Percentiles rank a stretch among this genome's conserved stretches.
Conservation (phyloP, 164 flowering plant genomes). For the Chimonanthus salicifolius region DNA sequence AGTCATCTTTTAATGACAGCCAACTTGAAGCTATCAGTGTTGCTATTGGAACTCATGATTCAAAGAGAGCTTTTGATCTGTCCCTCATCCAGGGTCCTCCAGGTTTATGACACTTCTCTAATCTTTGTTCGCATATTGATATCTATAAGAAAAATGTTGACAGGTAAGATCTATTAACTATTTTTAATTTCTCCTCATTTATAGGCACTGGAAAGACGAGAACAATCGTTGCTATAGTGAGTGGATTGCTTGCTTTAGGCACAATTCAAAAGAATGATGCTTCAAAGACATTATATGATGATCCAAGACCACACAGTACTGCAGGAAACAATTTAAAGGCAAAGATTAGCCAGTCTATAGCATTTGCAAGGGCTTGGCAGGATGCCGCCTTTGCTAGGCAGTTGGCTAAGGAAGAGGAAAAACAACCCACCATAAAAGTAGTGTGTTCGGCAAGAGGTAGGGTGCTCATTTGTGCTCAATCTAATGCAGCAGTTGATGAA, state of each 20-base stretch:
- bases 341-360: constrained; percentile 48
- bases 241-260: constrained; percentile 66
- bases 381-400: constrained; percentile 91
- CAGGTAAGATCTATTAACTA: not conserved
- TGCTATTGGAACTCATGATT: constrained; percentile 42
- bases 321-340: constrained; percentile 27
- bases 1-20: constrained; percentile 69
- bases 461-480: constrained; percentile 94
- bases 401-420: constrained; percentile 44
- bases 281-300: constrained; percentile 11
- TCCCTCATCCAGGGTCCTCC: constrained; percentile 99
- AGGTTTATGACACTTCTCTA: constrained; percentile 35
- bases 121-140: not conserved
- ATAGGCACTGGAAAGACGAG: constrained; percentile 97
- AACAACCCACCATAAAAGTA: constrained; percentile 18
- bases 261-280: constrained; percentile 20
- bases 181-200: constrained; percentile 11
- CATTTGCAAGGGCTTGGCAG: constrained; percentile 93
- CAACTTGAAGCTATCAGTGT: constrained; percentile 77
- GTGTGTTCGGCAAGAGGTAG: constrained; percentile 48
- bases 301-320: constrained; percentile 18
- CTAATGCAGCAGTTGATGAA: constrained; percentile 99
- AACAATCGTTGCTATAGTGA: constrained; percentile 84
- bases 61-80: constrained; percentile 41
- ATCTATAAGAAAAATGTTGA: not conserved